Evolutionary conservation across 108 stramenopile species (phyloP).

Genomic region (Nitzschia putrida): DNA sequence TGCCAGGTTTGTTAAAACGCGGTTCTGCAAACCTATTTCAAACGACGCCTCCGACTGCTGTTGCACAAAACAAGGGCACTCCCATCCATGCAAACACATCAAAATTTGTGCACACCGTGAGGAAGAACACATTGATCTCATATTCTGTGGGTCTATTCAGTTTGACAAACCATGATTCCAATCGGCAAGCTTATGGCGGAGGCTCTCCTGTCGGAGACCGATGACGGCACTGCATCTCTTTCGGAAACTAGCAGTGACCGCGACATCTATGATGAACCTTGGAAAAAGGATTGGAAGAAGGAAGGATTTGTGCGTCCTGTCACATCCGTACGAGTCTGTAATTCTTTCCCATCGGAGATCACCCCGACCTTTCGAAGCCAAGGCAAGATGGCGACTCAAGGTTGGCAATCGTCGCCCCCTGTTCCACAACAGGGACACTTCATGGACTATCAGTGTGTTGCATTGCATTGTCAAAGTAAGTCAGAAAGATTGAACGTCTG

Average conservation of each 20-base stretch:
- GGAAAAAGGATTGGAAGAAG: no score
- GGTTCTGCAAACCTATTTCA: background rate
- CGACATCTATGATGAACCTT: background rate
- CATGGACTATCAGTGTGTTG: conserved; percentile 41
- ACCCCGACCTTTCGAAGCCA: no score
- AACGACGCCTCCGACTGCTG: background rate
- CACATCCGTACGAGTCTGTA: no score
- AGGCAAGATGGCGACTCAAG: no score
- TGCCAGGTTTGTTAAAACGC: background rate
- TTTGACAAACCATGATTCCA: conserved; percentile 7
- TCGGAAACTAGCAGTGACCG: conserved; percentile 10
- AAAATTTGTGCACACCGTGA: no score
- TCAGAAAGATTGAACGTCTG: background rate
- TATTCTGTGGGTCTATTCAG: no score
- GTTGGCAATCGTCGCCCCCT: no score
- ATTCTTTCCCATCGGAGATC: no score
- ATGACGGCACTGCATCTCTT: conserved; percentile 20
- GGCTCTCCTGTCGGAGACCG: conserved; percentile 9
- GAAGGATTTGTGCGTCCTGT: no score
- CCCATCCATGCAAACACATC: no score
- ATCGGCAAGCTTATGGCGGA: conserved; percentile 16
- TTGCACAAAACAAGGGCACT: no score
- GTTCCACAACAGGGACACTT: background rate
- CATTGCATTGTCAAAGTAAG: conserved; percentile 83
- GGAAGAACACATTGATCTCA: no score